These are phyloP conservation scores for Geotrichum phurueaensis DNA, from an alignment of 1,139 yeast species.

Conservation along the genomic window DNA sequence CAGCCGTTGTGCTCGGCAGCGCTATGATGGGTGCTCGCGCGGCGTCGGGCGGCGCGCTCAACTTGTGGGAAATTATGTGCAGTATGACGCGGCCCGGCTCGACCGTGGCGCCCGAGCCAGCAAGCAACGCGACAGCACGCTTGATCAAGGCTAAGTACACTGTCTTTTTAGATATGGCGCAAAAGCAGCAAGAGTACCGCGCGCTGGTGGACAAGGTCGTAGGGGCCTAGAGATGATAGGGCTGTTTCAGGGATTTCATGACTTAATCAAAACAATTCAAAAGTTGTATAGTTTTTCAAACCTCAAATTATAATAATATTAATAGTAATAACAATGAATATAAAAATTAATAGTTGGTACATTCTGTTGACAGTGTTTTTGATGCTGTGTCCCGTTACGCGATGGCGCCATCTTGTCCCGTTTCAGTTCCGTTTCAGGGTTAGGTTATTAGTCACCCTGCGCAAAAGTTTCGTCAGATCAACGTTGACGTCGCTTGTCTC, in stretches of 20 bases:
- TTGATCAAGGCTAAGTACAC: slow-evolving; percentile 72
- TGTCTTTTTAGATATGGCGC: slow-evolving; percentile 81
- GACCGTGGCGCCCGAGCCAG: slow-evolving; percentile 59
- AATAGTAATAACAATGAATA: too few relatives aligned
- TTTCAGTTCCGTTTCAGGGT: background rate
- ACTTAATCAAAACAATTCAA: too few relatives aligned
- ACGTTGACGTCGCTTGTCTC: background rate
- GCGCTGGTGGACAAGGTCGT: slow-evolving; percentile 47
- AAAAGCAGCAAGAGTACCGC: slow-evolving; percentile 71
- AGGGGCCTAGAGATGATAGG: background rate
- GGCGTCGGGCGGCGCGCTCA: slow-evolving; percentile 36
- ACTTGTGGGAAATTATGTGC: slow-evolving; percentile 82
- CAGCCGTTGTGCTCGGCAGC: slow-evolving; percentile 93
- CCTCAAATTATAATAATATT: too few relatives aligned
- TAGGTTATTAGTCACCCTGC: background rate
- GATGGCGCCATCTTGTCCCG: background rate
- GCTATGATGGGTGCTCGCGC: slow-evolving; percentile 95
- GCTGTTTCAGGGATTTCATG: too few relatives aligned
- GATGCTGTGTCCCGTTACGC: background rate
- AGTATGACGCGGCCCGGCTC: slow-evolving; percentile 77
- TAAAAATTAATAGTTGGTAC: background rate
- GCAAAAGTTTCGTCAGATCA: background rate
- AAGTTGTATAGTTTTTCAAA: too few relatives aligned
- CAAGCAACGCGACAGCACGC: slow-evolving; percentile 52
- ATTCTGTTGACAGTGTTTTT: background rate